Evolutionary conservation across 306 rosid species (phyloP), one percentile per base, ranked within the genome.

Genomic region (Cucurbita maxima): DNA sequence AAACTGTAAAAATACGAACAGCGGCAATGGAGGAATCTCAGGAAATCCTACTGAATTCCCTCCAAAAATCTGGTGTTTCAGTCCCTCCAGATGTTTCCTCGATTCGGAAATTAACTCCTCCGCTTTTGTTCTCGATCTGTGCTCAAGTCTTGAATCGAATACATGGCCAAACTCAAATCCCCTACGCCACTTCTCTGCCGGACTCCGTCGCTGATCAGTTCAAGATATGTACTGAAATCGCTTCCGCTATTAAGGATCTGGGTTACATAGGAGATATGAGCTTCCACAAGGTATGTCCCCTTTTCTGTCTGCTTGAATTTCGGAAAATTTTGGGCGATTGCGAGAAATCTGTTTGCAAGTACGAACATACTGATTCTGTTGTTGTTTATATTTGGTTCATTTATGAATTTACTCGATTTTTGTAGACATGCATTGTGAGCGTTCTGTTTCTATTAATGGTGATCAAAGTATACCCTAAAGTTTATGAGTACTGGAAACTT

Each of bases 261-360:
- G 90, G 90, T 51, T 84, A 77, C 75, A 74, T 75, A 13, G 85
- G 84, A 80, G 87, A 82, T 75, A 69, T 83, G 77, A 87, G 80
- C 75, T 88, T 83, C 84, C 80, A 79, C 72, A 80, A 87, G 89
- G 97, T 86, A 11, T 52, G 2, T 19, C 56, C 56, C 56, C 3
- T 52, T 52, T 51, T 44, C 11, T 83, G 10, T 47, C 20, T 67
- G 36, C 34, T 30, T 30, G 34, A 30, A 30, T 30, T 30, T 30
- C 34, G 34, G 34, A 30, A 30, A 30, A 30, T 30, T 30, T 30
- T 30, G 3, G 34, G 34, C 34, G 34, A 30, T 30, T 30, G 34
- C 34, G 34, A 30, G 34, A 30, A 30, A 30, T 30, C 34, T 30
- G 34, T 30, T 30, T 30, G 34, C 34, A 2, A 2, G 3, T 0